Conservation (phyloP, 2,329 filamentous ascomycete genomes). For the Fusarium stilboides region DNA sequence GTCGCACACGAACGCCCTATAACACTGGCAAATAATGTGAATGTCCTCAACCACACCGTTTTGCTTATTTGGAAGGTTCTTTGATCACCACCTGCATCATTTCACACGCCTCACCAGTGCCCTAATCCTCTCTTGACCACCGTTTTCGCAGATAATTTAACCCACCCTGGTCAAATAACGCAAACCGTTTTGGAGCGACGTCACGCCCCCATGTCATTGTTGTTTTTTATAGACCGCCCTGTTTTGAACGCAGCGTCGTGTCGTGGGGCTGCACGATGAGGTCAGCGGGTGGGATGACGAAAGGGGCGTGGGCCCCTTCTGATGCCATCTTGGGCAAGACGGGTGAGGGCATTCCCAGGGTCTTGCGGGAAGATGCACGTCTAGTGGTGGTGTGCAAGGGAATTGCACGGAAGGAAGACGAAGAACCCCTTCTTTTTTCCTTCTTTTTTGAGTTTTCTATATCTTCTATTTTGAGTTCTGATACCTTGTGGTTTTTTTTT, state of each 20-base stretch:
- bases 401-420: conserved; percentile 20
- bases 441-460: neutral
- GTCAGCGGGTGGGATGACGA: conserved; percentile 52
- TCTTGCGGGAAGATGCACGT: conserved; percentile 27
- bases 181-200: conserved; percentile 19
- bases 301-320: conserved; percentile 25
- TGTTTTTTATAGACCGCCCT: conserved; percentile 42
- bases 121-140: conserved; percentile 23
- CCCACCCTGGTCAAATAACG: conserved; percentile 13
- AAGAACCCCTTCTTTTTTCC: neutral
- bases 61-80: conserved; percentile 1
- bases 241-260: conserved; percentile 30
- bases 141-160: conserved; percentile 14
- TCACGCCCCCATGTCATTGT: conserved; percentile 29
- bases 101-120: conserved; percentile 9
- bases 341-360: conserved; percentile 31
- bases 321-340: conserved; percentile 1
- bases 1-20: conserved; percentile 14
- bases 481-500: neutral
- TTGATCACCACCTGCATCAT: conserved; percentile 25
- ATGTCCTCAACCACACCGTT: conserved; percentile 14
- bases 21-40: conserved; percentile 3
- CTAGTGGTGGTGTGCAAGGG: conserved; percentile 21
- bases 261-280: conserved; percentile 49
- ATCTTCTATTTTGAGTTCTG: conserved; percentile 6